phyloP scores from a whole-genome alignment of 352 stramenopile species.

The Phytophthora tubulina region DNA sequence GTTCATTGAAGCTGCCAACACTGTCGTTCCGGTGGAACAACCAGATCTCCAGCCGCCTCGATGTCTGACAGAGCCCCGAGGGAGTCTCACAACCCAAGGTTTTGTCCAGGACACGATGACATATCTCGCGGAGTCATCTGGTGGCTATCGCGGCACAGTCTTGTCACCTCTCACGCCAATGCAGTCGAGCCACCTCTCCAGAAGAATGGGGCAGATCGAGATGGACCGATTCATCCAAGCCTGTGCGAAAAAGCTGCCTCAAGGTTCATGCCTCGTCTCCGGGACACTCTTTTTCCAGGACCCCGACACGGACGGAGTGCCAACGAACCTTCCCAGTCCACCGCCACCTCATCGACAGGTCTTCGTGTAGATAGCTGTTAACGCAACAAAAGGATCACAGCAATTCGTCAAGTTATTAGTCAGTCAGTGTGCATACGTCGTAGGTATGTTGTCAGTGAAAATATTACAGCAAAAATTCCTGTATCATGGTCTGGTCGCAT shows the following conservation, averaged over 20 bases:
- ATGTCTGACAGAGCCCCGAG: slow-evolving; percentile 44
- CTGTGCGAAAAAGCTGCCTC: slow-evolving; percentile 40
- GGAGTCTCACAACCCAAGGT: slow-evolving; percentile 36
- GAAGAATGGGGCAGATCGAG: slow-evolving; percentile 49
- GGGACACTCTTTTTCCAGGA: slow-evolving; percentile 41
- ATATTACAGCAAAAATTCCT: too few relatives aligned
- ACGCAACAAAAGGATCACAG: background rate
- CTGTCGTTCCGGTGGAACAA: slow-evolving; percentile 33
- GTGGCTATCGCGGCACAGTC: slow-evolving; percentile 20
- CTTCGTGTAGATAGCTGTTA: slow-evolving; percentile 24
- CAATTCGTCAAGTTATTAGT: background rate
- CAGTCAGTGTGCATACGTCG: background rate
- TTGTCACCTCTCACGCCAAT: slow-evolving; percentile 40
- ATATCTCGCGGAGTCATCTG: slow-evolving; percentile 39
- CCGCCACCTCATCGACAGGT: slow-evolving; percentile 39
- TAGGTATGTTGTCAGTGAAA: too few relatives aligned
- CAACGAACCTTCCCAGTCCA: slow-evolving; percentile 34
- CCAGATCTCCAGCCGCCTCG: slow-evolving; percentile 26
- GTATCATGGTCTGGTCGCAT: too few relatives aligned
- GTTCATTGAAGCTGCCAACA: slow-evolving; percentile 42
- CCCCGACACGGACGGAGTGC: slow-evolving; percentile 28
- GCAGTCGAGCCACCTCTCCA: slow-evolving; percentile 41
- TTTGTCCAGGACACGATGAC: slow-evolving; percentile 40
- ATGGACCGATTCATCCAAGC: slow-evolving; percentile 56
- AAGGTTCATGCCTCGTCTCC: slow-evolving; percentile 27